Conservation (phyloP, 1,284 basidiomycete genomes). For the Phellinidium pouzarii region DNA sequence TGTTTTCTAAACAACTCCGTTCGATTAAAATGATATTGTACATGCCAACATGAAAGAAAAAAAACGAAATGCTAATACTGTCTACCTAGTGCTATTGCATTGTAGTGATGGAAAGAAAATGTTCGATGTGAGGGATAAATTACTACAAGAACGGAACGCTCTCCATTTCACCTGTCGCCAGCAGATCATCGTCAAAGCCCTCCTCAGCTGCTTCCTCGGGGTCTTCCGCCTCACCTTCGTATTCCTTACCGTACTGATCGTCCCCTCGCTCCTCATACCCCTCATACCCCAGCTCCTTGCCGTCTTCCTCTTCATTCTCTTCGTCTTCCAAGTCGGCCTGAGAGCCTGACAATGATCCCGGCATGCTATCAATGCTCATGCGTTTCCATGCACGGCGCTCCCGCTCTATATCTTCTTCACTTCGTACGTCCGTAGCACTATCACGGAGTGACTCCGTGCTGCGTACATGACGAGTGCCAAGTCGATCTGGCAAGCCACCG, state of each 20-base stretch:
- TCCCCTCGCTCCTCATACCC: conserved; percentile 27
- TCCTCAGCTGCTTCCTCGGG: conserved; percentile 50
- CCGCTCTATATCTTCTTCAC: conserved; percentile 32
- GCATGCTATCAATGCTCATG: conserved; percentile 74
- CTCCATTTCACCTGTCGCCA: conserved; percentile 80
- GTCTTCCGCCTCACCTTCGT: conserved; percentile 31
- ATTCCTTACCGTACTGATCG: conserved; percentile 33
- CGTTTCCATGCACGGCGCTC: conserved; percentile 38
- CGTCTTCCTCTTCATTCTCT: conserved; percentile 30
- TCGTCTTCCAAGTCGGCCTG: conserved; percentile 29
- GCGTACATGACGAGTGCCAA: conserved; percentile 50
- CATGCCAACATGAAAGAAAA: too few species aligned
- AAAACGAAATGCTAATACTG: neutral
- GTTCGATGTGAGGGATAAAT: neutral
- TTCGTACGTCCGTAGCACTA: conserved; percentile 39
- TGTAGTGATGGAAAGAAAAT: neutral
- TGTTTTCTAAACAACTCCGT: too few species aligned
- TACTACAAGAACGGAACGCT: conserved; percentile 66
- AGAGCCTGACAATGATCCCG: conserved; percentile 56
- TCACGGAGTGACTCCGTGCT: conserved; percentile 32
- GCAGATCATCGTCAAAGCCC: conserved; percentile 73
- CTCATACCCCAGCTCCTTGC: too few species aligned
- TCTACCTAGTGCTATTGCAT: neutral
- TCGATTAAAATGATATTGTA: too few species aligned
- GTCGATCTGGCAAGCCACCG: conserved; percentile 65